These are phyloP conservation scores for Carex scoparia DNA, from an alignment of 176 grass and related monocot species.

Conservation along the genomic window DNA sequence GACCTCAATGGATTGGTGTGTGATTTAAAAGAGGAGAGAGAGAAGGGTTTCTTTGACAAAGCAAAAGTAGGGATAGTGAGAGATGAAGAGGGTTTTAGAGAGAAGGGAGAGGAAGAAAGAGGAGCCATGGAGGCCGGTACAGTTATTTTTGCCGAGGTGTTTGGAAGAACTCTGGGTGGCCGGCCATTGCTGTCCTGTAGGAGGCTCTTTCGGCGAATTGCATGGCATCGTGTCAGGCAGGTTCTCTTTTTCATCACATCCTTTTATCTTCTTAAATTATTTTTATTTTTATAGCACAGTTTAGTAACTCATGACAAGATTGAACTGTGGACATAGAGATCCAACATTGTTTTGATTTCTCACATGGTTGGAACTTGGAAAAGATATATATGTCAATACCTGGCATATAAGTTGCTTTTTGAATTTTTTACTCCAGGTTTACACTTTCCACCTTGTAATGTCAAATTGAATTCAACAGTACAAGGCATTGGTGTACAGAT, in stretches of 20 bases:
- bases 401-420: neutral
- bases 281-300: neutral
- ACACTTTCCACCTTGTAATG: neutral
- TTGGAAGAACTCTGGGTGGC: slow-evolving; percentile 71
- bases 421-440: neutral
- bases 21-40: neutral
- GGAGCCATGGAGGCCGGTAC: slow-evolving; percentile 56
- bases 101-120: slow-evolving; percentile 29
- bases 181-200: slow-evolving; percentile 69
- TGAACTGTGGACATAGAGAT: neutral
- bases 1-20: slow-evolving; percentile 23
- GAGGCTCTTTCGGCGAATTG: slow-evolving; percentile 64
- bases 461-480: neutral
- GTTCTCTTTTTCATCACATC: slow-evolving; percentile 36
- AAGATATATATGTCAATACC: neutral
- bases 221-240: slow-evolving; percentile 81
- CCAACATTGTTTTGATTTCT: neutral
- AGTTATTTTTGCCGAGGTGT: slow-evolving; percentile 72
- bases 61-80: slow-evolving; percentile 57
- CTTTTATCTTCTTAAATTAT: neutral
- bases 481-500: neutral
- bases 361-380: neutral
- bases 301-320: neutral
- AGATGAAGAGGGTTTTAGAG: slow-evolving; percentile 31
- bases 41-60: slow-evolving; percentile 8